A percentile compares a stretch with the other conserved stretches of the same genome.
These are phyloP conservation scores for Musa itinerans DNA, from an alignment of 176 grass and related monocot species.

Conservation along the genomic window DNA sequence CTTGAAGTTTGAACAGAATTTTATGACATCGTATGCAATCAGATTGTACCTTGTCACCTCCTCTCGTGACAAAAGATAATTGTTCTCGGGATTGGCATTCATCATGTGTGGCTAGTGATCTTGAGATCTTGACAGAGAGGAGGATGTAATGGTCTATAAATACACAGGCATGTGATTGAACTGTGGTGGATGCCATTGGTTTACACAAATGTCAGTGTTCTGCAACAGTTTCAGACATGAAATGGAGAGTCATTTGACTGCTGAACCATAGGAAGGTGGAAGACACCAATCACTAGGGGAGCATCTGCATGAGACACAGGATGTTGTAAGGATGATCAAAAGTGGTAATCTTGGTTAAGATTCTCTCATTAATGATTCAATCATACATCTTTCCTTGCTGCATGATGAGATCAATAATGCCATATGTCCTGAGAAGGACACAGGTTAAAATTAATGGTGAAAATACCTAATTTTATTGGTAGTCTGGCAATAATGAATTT, in stretches of 20 bases:
- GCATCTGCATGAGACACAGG: not conserved
- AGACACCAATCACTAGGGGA: not conserved
- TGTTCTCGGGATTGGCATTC: not conserved
- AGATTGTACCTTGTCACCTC: not conserved
- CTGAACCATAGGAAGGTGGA: not conserved
- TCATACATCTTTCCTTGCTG: too few relatives aligned
- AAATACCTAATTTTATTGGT: too few relatives aligned
- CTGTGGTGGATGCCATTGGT: not conserved
- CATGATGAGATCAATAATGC: too few relatives aligned
- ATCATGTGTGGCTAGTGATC: not conserved
- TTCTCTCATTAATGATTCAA: too few relatives aligned
- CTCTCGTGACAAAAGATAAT: not conserved
- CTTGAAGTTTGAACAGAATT: not conserved
- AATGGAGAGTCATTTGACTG: not conserved
- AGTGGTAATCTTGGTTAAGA: not conserved
- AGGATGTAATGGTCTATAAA: not conserved
- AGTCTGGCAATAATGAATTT: too few relatives aligned
- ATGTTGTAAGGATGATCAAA: not conserved
- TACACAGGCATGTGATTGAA: constrained; percentile 14
- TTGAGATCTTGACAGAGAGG: not conserved
- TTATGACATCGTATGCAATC: not conserved
- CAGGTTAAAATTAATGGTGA: too few relatives aligned
- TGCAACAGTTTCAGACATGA: not conserved
- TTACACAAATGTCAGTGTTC: constrained; percentile 13
- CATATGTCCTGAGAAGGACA: too few relatives aligned